Percentiles rank a stretch among this genome's conserved stretches.
Conservation (phyloP, 1,284 basidiomycete genomes). For the Filobasidium uniguttulatum region DNA sequence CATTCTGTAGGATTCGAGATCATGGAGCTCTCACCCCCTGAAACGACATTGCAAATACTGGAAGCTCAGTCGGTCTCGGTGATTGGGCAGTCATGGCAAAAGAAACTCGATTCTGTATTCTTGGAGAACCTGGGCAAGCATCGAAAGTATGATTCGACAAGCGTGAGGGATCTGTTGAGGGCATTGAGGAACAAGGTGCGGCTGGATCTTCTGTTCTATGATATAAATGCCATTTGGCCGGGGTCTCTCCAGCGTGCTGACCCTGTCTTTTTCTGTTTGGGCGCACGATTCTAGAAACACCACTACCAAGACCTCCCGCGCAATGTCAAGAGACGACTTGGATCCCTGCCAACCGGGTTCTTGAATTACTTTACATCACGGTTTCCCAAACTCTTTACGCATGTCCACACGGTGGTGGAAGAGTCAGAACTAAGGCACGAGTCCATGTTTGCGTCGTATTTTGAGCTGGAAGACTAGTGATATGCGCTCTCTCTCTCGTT, state of each 20-base stretch:
- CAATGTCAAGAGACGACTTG: constrained; percentile 70
- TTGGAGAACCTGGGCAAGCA: constrained; percentile 92
- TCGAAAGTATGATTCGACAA: constrained; percentile 82
- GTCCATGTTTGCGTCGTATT: constrained; percentile 74
- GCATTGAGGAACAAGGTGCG: constrained; percentile 88
- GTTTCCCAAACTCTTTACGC: constrained; percentile 82
- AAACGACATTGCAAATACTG: constrained; percentile 57
- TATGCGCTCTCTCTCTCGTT: too few species aligned
- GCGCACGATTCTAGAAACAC: constrained; percentile 56
- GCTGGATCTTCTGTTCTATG: constrained; percentile 15
- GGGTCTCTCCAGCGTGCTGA: not conserved
- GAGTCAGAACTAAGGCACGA: constrained; percentile 54
- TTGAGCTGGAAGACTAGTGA: constrained; percentile 47
- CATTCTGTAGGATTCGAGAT: constrained; percentile 57
- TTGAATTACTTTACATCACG: constrained; percentile 79
- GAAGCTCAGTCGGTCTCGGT: constrained; percentile 56
- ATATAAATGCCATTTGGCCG: not conserved
- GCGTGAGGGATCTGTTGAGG: constrained; percentile 79
- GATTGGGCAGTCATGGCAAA: constrained; percentile 75
- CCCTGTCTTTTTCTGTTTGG: not conserved
- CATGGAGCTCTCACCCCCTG: constrained; percentile 82
- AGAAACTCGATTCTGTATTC: constrained; percentile 71
- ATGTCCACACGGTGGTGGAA: constrained; percentile 67
- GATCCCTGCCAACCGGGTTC: constrained; percentile 83
- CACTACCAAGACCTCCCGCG: constrained; percentile 86